A percentile compares a stretch with the other conserved stretches of the same genome.
These are phyloP conservation scores for Oropetium thomaeum DNA, from an alignment of 176 grass and related monocot genomes.

Conservation along the genomic window DNA sequence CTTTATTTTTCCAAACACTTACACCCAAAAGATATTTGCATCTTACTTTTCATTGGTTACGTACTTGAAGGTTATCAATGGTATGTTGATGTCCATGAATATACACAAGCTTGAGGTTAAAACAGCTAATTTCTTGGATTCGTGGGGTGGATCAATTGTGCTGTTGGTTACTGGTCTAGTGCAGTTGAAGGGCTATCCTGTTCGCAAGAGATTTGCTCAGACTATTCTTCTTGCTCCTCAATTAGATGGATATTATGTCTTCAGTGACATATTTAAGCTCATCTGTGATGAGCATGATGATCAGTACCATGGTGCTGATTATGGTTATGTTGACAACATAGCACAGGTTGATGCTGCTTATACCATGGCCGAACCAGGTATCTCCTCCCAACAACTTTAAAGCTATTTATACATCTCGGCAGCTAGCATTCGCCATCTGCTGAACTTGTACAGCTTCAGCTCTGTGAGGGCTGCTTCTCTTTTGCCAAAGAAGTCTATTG, in stretches of 20 bases:
- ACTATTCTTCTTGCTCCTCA: constrained; percentile 89
- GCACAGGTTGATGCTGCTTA: constrained; percentile 33
- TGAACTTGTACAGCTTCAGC: neutral
- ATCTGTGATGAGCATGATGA: constrained; percentile 71
- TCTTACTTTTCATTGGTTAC: constrained; percentile 17
- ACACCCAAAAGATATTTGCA: neutral
- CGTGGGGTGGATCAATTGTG: constrained; percentile 47
- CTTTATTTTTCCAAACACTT: neutral
- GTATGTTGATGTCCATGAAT: constrained; percentile 64
- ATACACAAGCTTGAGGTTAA: constrained; percentile 76
- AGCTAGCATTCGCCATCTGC: neutral
- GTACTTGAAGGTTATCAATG: constrained; percentile 68
- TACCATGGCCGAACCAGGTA: constrained; percentile 47
- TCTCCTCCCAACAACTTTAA: neutral
- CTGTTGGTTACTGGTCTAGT: constrained; percentile 83
- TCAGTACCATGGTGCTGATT: constrained; percentile 32
- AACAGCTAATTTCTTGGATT: constrained; percentile 76
- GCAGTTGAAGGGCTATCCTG: constrained; percentile 51
- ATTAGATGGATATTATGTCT: constrained; percentile 68
- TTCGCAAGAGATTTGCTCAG: constrained; percentile 74
- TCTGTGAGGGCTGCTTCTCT: neutral
- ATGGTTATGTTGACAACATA: constrained; percentile 26
- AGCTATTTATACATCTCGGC: neutral
- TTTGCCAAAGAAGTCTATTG: constrained; percentile 1
- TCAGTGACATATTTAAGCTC: constrained; percentile 80